Percentiles rank a stretch among this genome's conserved stretches.
Conservation (phyloP, 1,139 yeast species). For the Sugiyamaella neomexicana region DNA sequence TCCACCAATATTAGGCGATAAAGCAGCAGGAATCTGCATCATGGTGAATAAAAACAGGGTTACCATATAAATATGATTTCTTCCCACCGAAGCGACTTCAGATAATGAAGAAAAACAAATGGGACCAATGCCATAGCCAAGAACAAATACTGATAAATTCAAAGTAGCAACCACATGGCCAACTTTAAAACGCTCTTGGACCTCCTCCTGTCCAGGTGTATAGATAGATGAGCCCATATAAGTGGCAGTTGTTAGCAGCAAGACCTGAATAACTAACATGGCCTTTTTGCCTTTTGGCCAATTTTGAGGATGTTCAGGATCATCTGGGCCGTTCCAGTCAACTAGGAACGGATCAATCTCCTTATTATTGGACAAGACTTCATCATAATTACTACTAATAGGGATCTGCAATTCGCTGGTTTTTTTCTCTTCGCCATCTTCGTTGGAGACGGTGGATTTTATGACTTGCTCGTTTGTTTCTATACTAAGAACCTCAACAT, state of each 20-base stretch:
- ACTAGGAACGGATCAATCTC: conserved; percentile 31
- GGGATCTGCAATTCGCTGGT: conserved; percentile 7
- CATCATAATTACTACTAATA: conserved; percentile 1
- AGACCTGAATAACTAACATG: conserved; percentile 45
- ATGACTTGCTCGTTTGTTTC: not conserved
- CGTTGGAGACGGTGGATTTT: conserved; percentile 1
- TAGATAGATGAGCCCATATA: conserved; percentile 64
- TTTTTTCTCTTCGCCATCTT: conserved; percentile 8
- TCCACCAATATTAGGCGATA: conserved; percentile 51
- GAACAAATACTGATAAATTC: conserved; percentile 55
- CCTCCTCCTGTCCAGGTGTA: conserved; percentile 53
- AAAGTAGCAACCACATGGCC: conserved; percentile 49
- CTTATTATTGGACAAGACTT: not conserved
- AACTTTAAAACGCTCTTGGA: conserved; percentile 48
- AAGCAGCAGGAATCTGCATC: conserved; percentile 51
- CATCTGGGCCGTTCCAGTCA: conserved; percentile 52
- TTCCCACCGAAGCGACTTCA: conserved; percentile 53
- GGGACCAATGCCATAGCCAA: conserved; percentile 61
- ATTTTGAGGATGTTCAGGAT: conserved; percentile 59
- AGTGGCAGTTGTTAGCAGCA: conserved; percentile 52
- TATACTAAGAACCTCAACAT: conserved; percentile 6
- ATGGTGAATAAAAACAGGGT: conserved; percentile 57
- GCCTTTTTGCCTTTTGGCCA: conserved; percentile 50
- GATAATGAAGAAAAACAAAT: conserved; percentile 56
- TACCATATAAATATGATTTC: conserved; percentile 53